A percentile compares a stretch with the other conserved stretches of the same genome.
Conservation (phyloP, 768 basidiomycete species). For the Xerocomellus amylosporus region DNA sequence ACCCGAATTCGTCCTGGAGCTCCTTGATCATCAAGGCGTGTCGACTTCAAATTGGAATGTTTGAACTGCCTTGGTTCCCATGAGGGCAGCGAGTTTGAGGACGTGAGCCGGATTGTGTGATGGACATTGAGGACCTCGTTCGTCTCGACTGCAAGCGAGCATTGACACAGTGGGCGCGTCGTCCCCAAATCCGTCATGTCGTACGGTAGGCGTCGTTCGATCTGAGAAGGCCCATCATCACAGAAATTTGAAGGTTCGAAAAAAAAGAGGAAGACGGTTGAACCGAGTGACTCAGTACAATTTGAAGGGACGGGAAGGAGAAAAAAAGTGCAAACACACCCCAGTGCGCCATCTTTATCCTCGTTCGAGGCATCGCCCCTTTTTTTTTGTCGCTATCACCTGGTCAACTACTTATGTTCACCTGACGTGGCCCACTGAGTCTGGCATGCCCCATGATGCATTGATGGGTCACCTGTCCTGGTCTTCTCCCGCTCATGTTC, state of each 20-base stretch:
- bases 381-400: neutral
- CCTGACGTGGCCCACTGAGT: slow-evolving; percentile 17
- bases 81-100: neutral
- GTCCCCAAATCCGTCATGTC: neutral
- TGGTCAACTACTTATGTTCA: slow-evolving; percentile 14
- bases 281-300: neutral
- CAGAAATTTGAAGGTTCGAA: neutral
- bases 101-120: neutral
- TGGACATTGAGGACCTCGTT: neutral
- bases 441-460: neutral
- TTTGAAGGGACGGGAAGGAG: neutral
- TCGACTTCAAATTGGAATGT: neutral
- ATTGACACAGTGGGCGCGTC: too few relatives aligned
- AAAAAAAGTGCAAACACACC: too few relatives aligned
- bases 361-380: slow-evolving; percentile 10
- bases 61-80: neutral
- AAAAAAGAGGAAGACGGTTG: neutral
- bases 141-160: neutral
- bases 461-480: slow-evolving; percentile 18
- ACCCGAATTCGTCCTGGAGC: neutral
- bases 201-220: neutral
- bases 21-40: neutral
- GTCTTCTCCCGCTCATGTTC: neutral
- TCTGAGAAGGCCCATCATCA: too few relatives aligned
- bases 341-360: slow-evolving; percentile 21